Conservation (phyloP, 805 yeast genomes). For the Saturnispora gosingensis region DNA sequence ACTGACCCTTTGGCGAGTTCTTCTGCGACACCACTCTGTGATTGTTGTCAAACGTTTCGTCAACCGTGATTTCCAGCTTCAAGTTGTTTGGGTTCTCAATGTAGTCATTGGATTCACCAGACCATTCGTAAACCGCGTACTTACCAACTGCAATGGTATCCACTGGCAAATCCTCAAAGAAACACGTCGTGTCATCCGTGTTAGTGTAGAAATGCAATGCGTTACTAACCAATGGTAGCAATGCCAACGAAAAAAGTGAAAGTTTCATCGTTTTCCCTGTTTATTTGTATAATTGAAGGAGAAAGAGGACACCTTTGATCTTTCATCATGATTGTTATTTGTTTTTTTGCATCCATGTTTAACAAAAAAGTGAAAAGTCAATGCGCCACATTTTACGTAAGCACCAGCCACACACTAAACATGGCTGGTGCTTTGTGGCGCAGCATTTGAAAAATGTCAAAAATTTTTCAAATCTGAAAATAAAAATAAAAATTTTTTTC, state of each 20-base stretch:
- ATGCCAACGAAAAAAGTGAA: not conserved
- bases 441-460: not conserved
- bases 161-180: slow-evolving; percentile 68
- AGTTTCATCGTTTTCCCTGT: not conserved
- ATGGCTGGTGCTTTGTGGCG: not conserved
- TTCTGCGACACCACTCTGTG: slow-evolving; percentile 67
- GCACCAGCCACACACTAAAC: too few relatives aligned
- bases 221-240: slow-evolving; percentile 13
- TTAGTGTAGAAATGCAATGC: slow-evolving; percentile 74
- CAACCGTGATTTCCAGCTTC: slow-evolving; percentile 60
- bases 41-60: slow-evolving; percentile 69
- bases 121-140: slow-evolving; percentile 59
- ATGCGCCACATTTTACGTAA: not conserved
- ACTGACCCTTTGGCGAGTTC: slow-evolving; percentile 55
- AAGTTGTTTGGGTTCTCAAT: slow-evolving; percentile 43
- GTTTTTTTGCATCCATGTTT: not conserved
- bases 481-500: not conserved
- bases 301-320: not conserved
- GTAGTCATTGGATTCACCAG: slow-evolving; percentile 37
- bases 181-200: slow-evolving; percentile 72
- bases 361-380: not conserved
- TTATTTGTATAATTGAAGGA: not conserved
- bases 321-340: not conserved
- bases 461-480: not conserved
- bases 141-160: slow-evolving; percentile 76